Evolutionary conservation across 345 rosid genomes (phyloP).

Genomic region (Citrus sinensis): DNA sequence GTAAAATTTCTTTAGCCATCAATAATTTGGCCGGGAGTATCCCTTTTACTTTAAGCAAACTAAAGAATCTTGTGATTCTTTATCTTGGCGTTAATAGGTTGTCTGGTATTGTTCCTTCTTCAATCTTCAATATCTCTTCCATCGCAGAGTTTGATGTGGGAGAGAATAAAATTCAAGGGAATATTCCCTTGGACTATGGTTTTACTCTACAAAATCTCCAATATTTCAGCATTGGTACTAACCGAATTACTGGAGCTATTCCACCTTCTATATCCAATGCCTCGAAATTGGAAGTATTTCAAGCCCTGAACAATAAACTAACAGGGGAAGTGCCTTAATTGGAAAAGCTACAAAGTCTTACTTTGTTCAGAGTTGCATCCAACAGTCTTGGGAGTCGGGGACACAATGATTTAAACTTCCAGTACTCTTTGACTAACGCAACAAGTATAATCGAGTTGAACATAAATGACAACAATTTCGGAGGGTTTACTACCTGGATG

Average conservation of each 20-base stretch:
- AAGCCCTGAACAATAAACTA: neutral
- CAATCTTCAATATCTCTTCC: too few species aligned
- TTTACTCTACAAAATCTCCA: neutral
- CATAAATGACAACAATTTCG: neutral
- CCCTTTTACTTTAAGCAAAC: neutral
- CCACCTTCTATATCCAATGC: neutral
- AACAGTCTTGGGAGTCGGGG: neutral
- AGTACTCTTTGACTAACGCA: neutral
- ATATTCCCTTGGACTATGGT: neutral
- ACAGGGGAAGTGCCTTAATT: neutral
- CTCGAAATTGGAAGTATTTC: neutral
- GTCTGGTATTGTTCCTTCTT: neutral
- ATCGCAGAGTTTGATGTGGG: neutral
- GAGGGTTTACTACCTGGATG: too few species aligned
- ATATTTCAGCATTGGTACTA: neutral
- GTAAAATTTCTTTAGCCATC: neutral
- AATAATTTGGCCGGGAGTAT: neutral
- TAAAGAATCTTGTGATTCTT: neutral
- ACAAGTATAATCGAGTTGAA: neutral
- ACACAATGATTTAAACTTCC: neutral
- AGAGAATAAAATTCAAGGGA: neutral
- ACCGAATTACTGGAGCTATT: neutral
- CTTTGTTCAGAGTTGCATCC: neutral
- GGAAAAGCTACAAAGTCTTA: neutral
- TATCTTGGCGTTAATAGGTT: neutral